These are phyloP conservation scores for Suillus subluteus DNA, from an alignment of 768 basidiomycete genomes.

Conservation along the genomic window DNA sequence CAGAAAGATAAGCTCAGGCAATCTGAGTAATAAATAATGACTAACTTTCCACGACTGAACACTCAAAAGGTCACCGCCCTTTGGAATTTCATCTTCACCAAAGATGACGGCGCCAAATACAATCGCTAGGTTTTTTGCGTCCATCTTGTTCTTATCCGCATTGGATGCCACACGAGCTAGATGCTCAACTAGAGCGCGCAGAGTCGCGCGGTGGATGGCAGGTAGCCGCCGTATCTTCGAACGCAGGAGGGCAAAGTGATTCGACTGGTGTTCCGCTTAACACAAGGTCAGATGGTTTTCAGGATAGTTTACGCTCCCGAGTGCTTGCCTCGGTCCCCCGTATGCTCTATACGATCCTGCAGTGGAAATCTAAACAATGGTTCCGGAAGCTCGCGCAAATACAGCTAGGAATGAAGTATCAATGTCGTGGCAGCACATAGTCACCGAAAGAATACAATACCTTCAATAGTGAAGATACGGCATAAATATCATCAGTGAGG, in stretches of 20 bases:
- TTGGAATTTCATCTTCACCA: constrained; percentile 88
- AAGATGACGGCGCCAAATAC: constrained; percentile 89
- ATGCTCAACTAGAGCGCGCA: constrained; percentile 83
- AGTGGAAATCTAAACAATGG: constrained; percentile 84
- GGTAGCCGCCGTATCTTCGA: constrained; percentile 86
- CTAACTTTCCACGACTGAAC: constrained; percentile 77
- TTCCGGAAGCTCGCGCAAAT: constrained; percentile 88
- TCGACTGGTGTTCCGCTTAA: constrained; percentile 70
- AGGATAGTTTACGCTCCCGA: background rate
- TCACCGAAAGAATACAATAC: constrained; percentile 37
- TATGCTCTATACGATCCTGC: constrained; percentile 81
- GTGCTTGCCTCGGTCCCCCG: constrained; percentile 69
- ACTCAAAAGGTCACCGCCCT: constrained; percentile 73
- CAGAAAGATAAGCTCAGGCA: constrained; percentile 21
- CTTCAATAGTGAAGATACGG: constrained; percentile 85
- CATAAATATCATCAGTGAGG: constrained; percentile 77
- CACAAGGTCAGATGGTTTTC: constrained; percentile 9
- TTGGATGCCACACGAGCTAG: constrained; percentile 70
- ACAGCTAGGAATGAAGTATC: constrained; percentile 48
- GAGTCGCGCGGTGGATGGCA: constrained; percentile 80
- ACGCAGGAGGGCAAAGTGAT: constrained; percentile 77
- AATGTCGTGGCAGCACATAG: constrained; percentile 5
- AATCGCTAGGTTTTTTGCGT: constrained; percentile 88
- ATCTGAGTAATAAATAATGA: constrained; percentile 33
- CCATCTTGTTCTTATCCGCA: constrained; percentile 89